phyloP scores from a whole-genome alignment of 2,329 filamentous ascomycete species.

The Intubia oerlemansii region DNA sequence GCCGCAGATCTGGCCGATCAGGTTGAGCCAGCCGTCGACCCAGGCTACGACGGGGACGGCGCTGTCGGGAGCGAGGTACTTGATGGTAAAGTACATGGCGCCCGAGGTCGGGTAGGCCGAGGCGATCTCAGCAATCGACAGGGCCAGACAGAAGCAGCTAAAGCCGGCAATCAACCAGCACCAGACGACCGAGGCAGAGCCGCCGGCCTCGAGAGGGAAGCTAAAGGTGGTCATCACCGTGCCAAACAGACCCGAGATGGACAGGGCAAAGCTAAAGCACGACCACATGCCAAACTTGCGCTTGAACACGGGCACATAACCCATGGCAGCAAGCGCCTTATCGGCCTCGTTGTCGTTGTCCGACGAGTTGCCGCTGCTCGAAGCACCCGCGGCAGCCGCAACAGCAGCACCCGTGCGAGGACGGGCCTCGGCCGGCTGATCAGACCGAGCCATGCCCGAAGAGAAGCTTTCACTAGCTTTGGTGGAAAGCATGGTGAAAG shows the following conservation, averaged over 20 bases:
- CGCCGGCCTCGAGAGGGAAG: constrained; percentile 30
- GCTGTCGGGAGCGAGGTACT: constrained; percentile 25
- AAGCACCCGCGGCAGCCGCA: too few relatives aligned
- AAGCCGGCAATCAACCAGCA: constrained; percentile 34
- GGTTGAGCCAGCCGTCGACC: constrained; percentile 26
- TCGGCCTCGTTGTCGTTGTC: constrained; percentile 12
- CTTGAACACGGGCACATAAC: constrained; percentile 25
- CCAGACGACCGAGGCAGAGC: constrained; percentile 31
- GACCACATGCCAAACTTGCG: constrained; percentile 37
- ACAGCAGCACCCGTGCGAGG: too few relatives aligned
- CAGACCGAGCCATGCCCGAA: too few relatives aligned
- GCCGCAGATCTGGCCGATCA: constrained; percentile 29
- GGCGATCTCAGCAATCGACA: constrained; percentile 32
- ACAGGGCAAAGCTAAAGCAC: constrained; percentile 35
- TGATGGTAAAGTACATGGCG: constrained; percentile 30
- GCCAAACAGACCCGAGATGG: constrained; percentile 31
- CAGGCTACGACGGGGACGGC: constrained; percentile 27
- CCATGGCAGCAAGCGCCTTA: constrained; percentile 15
- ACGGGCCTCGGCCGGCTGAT: too few relatives aligned
- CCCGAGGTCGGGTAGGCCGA: constrained; percentile 33
- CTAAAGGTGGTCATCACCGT: constrained; percentile 33
- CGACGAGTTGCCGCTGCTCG: too few relatives aligned
- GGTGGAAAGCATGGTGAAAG: too few relatives aligned
- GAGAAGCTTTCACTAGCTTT: too few relatives aligned
- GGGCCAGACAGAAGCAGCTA: constrained; percentile 32